Conservation (phyloP, 169 alveolate species). For the Perkinsus chesapeaki region DNA sequence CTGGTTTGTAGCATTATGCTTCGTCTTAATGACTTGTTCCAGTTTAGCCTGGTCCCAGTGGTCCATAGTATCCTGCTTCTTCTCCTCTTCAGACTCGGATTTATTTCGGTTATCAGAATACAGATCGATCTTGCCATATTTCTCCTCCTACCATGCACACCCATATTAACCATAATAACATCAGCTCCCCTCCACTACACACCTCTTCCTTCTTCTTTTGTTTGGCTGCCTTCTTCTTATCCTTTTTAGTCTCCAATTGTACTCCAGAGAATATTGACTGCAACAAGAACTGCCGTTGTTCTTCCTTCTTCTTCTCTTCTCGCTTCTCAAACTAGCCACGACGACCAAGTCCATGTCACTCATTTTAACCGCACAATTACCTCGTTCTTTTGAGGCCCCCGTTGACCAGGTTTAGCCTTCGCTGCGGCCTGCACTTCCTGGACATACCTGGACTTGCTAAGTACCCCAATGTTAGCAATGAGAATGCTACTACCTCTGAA, state of each 20-base stretch:
- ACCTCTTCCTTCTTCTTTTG: conserved; percentile 25
- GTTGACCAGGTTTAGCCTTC: conserved; percentile 31
- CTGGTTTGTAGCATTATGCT: conserved; percentile 40
- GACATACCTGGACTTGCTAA: not conserved
- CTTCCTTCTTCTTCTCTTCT: conserved; percentile 83
- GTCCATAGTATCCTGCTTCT: conserved; percentile 50
- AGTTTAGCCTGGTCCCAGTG: conserved; percentile 49
- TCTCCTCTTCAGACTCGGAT: conserved; percentile 34
- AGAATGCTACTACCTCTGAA: conserved; percentile 73
- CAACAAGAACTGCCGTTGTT: conserved; percentile 84
- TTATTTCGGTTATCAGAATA: conserved; percentile 88
- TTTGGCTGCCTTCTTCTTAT: conserved; percentile 48
- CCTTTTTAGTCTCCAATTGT: conserved; percentile 44
- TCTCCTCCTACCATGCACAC: conserved; percentile 42
- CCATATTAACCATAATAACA: not conserved
- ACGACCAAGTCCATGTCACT: conserved; percentile 11
- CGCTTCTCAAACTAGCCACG: conserved; percentile 57
- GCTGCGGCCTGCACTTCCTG: conserved; percentile 20
- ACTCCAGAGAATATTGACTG: conserved; percentile 79
- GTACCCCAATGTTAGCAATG: conserved; percentile 11
- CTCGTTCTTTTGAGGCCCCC: conserved; percentile 36
- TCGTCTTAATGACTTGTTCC: conserved; percentile 55
- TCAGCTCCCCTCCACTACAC: not conserved
- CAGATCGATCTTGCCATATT: conserved; percentile 72
- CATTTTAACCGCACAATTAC: conserved; percentile 14